Evolutionary conservation across 2,329 filamentous ascomycete species (phyloP).

Genomic region (Alternaria sp.): DNA sequence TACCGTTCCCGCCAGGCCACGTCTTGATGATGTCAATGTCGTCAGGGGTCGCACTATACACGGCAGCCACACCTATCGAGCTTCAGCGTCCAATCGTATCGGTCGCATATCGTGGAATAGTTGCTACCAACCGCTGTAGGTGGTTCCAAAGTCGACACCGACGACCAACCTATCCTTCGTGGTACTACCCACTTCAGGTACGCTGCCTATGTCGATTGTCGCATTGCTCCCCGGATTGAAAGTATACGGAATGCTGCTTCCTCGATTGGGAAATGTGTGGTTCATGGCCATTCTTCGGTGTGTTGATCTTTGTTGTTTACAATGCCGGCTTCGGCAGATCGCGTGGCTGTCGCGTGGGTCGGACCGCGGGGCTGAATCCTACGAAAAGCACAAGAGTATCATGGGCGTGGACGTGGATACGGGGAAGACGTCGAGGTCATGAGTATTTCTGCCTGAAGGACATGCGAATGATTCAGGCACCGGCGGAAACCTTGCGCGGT

Average conservation of each 20-base stretch:
- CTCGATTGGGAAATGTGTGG: conserved; percentile 27
- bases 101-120: neutral
- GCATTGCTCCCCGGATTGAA: conserved; percentile 40
- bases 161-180: conserved; percentile 72
- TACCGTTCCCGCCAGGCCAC: conserved; percentile 81
- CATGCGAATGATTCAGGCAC: conserved; percentile 38
- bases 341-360: conserved; percentile 21
- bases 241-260: conserved; percentile 40
- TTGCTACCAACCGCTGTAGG: conserved; percentile 68
- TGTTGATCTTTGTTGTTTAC: conserved; percentile 5
- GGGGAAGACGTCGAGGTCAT: conserved; percentile 32
- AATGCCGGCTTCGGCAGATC: neutral
- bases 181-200: conserved; percentile 19
- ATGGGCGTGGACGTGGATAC: conserved; percentile 9
- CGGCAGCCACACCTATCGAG: conserved; percentile 67
- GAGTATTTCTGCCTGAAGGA: conserved; percentile 35
- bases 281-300: conserved; percentile 25
- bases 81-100: conserved; percentile 17
- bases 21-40: conserved; percentile 82
- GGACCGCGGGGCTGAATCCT: conserved; percentile 19
- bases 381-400: neutral
- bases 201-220: conserved; percentile 19
- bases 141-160: conserved; percentile 85
- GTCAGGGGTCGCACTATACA: conserved; percentile 77
- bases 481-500: conserved; percentile 12